Base-by-base conservation (phyloP, 2,329 filamentous ascomycete genomes). In the Bertia moriformis region DNA sequence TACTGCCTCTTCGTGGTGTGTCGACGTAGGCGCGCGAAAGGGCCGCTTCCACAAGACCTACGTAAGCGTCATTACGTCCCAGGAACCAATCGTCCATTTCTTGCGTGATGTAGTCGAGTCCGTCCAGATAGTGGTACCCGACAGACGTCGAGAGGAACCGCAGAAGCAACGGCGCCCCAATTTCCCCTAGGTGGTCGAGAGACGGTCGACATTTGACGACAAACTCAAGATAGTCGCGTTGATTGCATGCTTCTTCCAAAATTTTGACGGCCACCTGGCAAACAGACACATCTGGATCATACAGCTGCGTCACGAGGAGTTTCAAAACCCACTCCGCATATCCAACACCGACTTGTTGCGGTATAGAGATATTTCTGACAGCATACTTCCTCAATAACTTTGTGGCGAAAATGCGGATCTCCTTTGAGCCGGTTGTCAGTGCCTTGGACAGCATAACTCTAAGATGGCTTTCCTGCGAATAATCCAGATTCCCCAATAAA, bases 61-160 rank as follows among this genome's bases (percentile, higher is more conserved):
- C 91, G 48, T 98, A 98, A n/a, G 78, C 81, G 55, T 98, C 89
- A 53, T 98, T 98, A 35, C 91, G 78, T 13, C 91, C 91, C 19
- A 98, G 68, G 53, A 96, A 98, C 91, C 91, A 98, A 60, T 98
- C 93, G 49, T 98, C 91, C 91, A 98, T 98, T 57, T 98, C 93
- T 54, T 93, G 91, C 44, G 88, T 95, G 57, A 98, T 98, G 55
- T 98, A 98, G 61, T 98, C 93, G 33, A 98, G 67, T 0, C 88
- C 91, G 53, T 96, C 87, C 4, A 98, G 69, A 57, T 98, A 98
- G 57, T 96, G 88, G 53, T 98, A 98, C 38, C 91, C 91, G 41
- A 95, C 89, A 2, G 88, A 95, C 0, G 89, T 96, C 0, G 88
- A 95, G 40, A 98, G 59, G 58, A 98, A 98, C 30, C 91, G 81